Evolutionary conservation across 208 protist genomes (phyloP), one percentile per base, ranked within the genome.

Genomic region (Trypanosoma avium): DNA sequence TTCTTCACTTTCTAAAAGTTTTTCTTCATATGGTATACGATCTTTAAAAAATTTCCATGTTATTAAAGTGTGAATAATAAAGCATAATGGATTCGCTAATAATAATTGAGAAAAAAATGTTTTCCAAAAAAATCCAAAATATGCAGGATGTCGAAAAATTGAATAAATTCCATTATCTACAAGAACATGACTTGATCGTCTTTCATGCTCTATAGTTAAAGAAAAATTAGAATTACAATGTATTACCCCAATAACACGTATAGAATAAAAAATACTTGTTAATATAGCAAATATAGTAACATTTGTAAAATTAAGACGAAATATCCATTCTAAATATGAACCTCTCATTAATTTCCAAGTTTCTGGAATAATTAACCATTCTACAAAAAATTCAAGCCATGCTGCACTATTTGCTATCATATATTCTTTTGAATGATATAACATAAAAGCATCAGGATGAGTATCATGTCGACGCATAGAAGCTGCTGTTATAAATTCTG

Each of bases 71-170:
- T 96, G 97, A 7, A 69, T 56, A 24, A 96, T 53, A 3, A 79
- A 45, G 29, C 80, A 96, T 52, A 98, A 35, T 7, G 96, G 96
- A 70, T 99, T 99, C 17, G 79, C 71, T 12, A 98, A 50, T 22
- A 98, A 75, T 3, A 97, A 67, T 83, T 99, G 97, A n/a, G 93
- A 84, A 43, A 70, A 82, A 17, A 94, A 48, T 3, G 86, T 90
- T 38, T 87, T 94, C 84, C 93, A 97, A 67, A 98, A 99, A 90
- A 93, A 98, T 6, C 97, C 97, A 82, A 98, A 98, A 79, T 99
- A 99, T 7, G 92, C 75, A 10, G 97, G 97, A 74, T 98, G 97
- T 19, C 96, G 74, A 17, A 98, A 63, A 24, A 86, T 77, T 3
- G 45, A 8, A 63, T 98, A 99, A n/a, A 98, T 77, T 8, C 97